Conservation (phyloP, 768 basidiomycete genomes). For the Chalciporus sphaerocephalus region DNA sequence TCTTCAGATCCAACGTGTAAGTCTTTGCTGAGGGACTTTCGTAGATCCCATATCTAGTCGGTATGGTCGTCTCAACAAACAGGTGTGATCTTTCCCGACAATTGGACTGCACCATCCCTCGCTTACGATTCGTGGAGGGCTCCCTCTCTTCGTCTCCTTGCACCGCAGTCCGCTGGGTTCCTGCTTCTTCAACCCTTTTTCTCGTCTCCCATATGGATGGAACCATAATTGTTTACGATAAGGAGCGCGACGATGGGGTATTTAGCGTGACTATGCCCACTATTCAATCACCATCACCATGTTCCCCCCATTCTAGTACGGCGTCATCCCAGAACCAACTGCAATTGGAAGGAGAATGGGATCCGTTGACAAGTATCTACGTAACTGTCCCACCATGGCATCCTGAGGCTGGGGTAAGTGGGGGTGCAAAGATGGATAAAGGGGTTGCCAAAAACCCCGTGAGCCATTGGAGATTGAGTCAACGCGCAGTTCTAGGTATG, state of each 20-base stretch:
- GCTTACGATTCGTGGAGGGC: slow-evolving; percentile 42
- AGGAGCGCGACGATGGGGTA: slow-evolving; percentile 80
- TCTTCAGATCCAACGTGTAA: slow-evolving; percentile 5
- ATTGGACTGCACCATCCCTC: not conserved
- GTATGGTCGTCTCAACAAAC: slow-evolving; percentile 85
- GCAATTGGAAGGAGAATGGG: slow-evolving; percentile 53
- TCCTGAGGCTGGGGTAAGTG: slow-evolving; percentile 42
- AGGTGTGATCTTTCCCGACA: slow-evolving; percentile 39
- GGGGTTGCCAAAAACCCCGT: slow-evolving; percentile 81
- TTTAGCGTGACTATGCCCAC: slow-evolving; percentile 62
- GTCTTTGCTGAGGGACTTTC: slow-evolving; percentile 5
- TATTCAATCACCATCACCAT: slow-evolving; percentile 23
- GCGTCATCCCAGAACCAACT: slow-evolving; percentile 24
- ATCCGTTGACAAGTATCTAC: slow-evolving; percentile 69
- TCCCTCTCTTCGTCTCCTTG: slow-evolving; percentile 77
- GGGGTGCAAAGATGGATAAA: slow-evolving; percentile 48
- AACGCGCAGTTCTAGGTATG: slow-evolving; percentile 68
- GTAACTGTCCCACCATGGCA: slow-evolving; percentile 88
- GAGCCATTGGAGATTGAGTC: slow-evolving; percentile 82
- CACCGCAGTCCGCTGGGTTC: slow-evolving; percentile 90
- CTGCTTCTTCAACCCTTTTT: slow-evolving; percentile 73
- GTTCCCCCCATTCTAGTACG: slow-evolving; percentile 26
- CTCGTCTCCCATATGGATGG: slow-evolving; percentile 87
- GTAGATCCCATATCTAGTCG: slow-evolving; percentile 76
- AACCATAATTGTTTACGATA: slow-evolving; percentile 85